phyloP scores from a whole-genome alignment of 768 basidiomycete species.

The Thelephora aurantiotincta region DNA sequence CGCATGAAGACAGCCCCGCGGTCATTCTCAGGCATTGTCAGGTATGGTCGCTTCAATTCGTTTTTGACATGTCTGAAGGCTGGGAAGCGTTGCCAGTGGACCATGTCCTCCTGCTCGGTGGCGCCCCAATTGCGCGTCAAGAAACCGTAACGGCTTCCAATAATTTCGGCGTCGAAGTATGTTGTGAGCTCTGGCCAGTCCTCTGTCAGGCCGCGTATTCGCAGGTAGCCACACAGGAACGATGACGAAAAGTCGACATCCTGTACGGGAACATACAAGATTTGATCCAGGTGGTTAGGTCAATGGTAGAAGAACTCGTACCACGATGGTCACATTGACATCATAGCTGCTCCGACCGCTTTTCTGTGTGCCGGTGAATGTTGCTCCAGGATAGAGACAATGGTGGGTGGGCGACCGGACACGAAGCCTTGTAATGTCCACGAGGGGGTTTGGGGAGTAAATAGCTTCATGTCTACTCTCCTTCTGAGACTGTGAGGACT shows the following conservation, averaged over 20 bases:
- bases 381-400: constrained; percentile 78
- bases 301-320: constrained; percentile 28
- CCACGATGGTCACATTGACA: constrained; percentile 83
- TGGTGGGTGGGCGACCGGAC: constrained; percentile 59
- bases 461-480: constrained; percentile 2
- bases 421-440: constrained; percentile 67
- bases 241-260: constrained; percentile 84
- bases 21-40: constrained; percentile 63
- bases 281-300: constrained; percentile 1
- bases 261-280: constrained; percentile 23
- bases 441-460: constrained; percentile 33
- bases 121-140: constrained; percentile 86
- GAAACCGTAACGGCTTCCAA: constrained; percentile 84
- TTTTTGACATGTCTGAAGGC: constrained; percentile 72
- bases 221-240: constrained; percentile 81
- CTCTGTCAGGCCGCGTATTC: constrained; percentile 84
- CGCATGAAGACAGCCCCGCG: constrained; percentile 85
- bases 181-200: constrained; percentile 95
- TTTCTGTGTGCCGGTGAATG: constrained; percentile 86
- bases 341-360: constrained; percentile 91
- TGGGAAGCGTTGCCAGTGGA: constrained; percentile 91
- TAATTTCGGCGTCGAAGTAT: constrained; percentile 94
- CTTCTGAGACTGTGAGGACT: background rate
- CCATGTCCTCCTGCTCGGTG: constrained; percentile 79
- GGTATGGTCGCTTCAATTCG: constrained; percentile 63